These are phyloP conservation scores for Epichloe elymi DNA, from an alignment of 2,329 filamentous ascomycete species.

Conservation along the genomic window DNA sequence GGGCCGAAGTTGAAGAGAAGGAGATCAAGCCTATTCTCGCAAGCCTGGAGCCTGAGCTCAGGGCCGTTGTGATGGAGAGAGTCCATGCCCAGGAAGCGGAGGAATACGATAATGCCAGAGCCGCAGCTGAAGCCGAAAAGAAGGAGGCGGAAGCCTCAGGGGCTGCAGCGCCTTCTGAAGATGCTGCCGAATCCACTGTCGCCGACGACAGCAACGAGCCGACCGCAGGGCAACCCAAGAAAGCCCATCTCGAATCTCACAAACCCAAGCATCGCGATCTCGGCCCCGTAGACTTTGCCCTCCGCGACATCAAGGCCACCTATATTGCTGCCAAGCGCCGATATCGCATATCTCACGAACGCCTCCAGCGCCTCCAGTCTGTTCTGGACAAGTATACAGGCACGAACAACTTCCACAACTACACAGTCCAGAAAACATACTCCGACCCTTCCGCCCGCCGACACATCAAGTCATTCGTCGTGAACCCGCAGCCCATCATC, in stretches of 20 bases:
- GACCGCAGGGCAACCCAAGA: constrained; percentile 10
- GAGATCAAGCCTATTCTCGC: constrained; percentile 60
- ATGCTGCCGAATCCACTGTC: background rate
- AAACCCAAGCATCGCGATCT: constrained; percentile 30
- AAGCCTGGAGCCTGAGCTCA: constrained; percentile 48
- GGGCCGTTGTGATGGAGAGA: constrained; percentile 47
- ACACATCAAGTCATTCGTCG: constrained; percentile 82
- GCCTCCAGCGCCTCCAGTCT: constrained; percentile 62
- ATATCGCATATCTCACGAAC: constrained; percentile 64
- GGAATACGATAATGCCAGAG: constrained; percentile 9
- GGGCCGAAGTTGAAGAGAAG: constrained; percentile 69
- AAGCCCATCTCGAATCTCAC: constrained; percentile 16
- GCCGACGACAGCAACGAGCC: constrained; percentile 1
- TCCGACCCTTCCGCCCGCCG: constrained; percentile 76
- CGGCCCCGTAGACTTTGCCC: constrained; percentile 45
- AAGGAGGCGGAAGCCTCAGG: constrained; percentile 11
- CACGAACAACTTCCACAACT: constrained; percentile 92
- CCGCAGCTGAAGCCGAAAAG: constrained; percentile 5
- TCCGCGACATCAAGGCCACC: constrained; percentile 65
- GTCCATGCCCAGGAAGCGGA: constrained; percentile 33
- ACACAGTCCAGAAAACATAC: constrained; percentile 78
- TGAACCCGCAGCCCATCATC: constrained; percentile 62
- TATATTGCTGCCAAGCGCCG: constrained; percentile 72
- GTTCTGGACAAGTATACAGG: constrained; percentile 66
- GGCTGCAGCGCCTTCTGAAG: constrained; percentile 11